Evolutionary conservation across 176 grass and related monocot genomes (phyloP).

Genomic region (Oryza australiensis): DNA sequence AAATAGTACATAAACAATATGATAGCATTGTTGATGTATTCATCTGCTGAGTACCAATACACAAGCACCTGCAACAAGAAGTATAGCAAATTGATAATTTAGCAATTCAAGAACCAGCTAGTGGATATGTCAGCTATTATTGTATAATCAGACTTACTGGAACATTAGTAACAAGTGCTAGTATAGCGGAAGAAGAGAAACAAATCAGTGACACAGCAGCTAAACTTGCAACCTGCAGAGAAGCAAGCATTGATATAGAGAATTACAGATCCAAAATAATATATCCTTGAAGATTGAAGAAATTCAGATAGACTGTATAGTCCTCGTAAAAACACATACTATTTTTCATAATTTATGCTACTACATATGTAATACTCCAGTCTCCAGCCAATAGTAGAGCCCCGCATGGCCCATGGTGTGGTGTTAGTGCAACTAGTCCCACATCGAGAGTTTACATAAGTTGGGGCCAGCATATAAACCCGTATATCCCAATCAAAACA

Average conservation of each 20-base stretch:
- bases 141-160: slow-evolving; percentile 71
- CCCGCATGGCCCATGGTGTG: background rate
- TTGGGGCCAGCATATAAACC: background rate
- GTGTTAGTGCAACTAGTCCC: background rate
- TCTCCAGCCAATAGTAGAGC: background rate
- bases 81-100: slow-evolving; percentile 16
- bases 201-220: slow-evolving; percentile 75
- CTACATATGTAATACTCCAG: background rate
- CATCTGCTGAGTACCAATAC: slow-evolving; percentile 61
- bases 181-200: slow-evolving; percentile 85
- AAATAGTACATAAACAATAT: slow-evolving; percentile 92
- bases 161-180: slow-evolving; percentile 88
- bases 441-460: background rate
- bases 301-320: background rate
- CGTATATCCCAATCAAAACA: background rate
- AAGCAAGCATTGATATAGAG: slow-evolving; percentile 25
- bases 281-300: slow-evolving; percentile 1
- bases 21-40: slow-evolving; percentile 55
- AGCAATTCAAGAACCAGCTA: background rate
- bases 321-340: background rate
- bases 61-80: slow-evolving; percentile 67
- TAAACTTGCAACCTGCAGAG: slow-evolving; percentile 88
- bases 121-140: slow-evolving; percentile 29
- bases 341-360: background rate
- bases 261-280: background rate